Evolutionary conservation across 129 eudicot genomes (phyloP).

Genomic region (Flaveria linearis): DNA sequence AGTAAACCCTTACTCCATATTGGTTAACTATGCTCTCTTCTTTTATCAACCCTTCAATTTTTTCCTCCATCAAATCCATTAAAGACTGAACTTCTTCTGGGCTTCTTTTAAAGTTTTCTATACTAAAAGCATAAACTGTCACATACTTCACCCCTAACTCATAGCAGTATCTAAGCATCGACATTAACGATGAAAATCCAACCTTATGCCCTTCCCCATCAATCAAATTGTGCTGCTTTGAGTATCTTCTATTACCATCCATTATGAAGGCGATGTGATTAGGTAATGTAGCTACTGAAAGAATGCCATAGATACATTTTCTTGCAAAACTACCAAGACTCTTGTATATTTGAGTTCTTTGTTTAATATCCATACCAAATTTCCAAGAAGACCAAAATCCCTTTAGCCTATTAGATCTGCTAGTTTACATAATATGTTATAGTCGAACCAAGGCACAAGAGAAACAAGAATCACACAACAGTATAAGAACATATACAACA

Average conservation of each 20-base stretch:
- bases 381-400: neutral
- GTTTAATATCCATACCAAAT: slow-evolving; percentile 5
- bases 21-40: slow-evolving; percentile 56
- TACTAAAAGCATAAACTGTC: slow-evolving; percentile 72
- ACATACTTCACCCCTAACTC: slow-evolving; percentile 58
- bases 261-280: slow-evolving; percentile 58
- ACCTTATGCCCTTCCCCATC: slow-evolving; percentile 22
- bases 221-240: slow-evolving; percentile 42
- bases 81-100: slow-evolving; percentile 65
- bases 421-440: neutral
- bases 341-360: slow-evolving; percentile 9
- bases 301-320: slow-evolving; percentile 26
- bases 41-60: slow-evolving; percentile 52
- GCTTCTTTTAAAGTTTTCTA: slow-evolving; percentile 62
- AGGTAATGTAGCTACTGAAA: slow-evolving; percentile 50
- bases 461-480: neutral
- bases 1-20: slow-evolving; percentile 54
- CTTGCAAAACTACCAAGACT: slow-evolving; percentile 2
- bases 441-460: neutral
- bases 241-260: slow-evolving; percentile 69
- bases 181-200: slow-evolving; percentile 11
- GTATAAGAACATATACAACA: neutral
- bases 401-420: neutral
- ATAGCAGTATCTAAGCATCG: slow-evolving; percentile 45
- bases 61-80: slow-evolving; percentile 58